Evolutionary conservation across 805 yeast species (phyloP), one percentile per base, ranked within the genome.

Genomic region (Scheffersomyces ergatensis): DNA sequence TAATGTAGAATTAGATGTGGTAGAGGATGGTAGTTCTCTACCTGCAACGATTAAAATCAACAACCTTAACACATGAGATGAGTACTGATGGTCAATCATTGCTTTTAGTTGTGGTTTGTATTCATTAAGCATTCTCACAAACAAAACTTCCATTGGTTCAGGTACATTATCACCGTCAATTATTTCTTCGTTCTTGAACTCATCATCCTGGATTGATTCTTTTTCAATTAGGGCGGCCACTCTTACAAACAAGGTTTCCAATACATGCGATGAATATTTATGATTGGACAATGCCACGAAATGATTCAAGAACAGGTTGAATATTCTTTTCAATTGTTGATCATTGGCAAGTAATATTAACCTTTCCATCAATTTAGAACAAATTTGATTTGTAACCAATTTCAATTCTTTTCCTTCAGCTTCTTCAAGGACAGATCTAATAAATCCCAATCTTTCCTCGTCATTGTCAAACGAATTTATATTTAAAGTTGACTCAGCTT

Each of bases 341-440:
- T 80, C 83, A 20, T 75, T 71, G 13, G 90, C 83, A 15, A 70
- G 65, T 32, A 86, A 63, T n/a, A 92, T 76, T 45, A 92, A 67
- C 56, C 99, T 74, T 63, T 92, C 99, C 71, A 93, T 74, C 43
- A 93, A 72, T 59, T 92, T 92, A 18, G 98, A 92, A 61, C 97
- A 89, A 42, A 92, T 89, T 57, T 90, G 97, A 56, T 92, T 90
- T 2, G 97, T 92, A 3, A 86, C 96, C 31, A 92, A 72, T 62
- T 93, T 92, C 50, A 93, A 69, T 62, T 92, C 98, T 53, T 90
- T 89, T 2, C 96, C 97, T 36, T 76, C 72, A 17, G 89, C 77
- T 66, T 93, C 99, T 48, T 84, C 92, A 49, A 90, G 73, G 1
- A 92, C 86, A 51, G 93, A 83, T 2, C 75, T 62, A 23, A 88